A percentile compares a stretch with the other conserved stretches of the same genome.
Conservation (phyloP, 768 basidiomycete species). For the Peribolospora baueri region DNA sequence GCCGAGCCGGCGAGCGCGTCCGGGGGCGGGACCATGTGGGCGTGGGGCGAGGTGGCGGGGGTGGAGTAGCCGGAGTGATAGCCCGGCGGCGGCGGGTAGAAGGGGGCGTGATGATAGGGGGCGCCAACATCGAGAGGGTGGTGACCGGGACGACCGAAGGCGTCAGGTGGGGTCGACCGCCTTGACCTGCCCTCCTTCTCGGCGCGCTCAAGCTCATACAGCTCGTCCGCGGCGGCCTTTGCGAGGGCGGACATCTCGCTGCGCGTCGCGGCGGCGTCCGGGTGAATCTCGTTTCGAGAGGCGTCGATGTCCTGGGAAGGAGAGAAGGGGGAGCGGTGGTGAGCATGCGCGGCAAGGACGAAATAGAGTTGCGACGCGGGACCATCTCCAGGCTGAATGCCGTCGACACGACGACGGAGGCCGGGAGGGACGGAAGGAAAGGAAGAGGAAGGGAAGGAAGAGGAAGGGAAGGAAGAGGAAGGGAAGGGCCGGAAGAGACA, state of each 20-base stretch:
- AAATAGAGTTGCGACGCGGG: not conserved
- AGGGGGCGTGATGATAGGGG: too few species aligned
- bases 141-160: too few species aligned
- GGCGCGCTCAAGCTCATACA: conserved; percentile 64
- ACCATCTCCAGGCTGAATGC: not conserved
- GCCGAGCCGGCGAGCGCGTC: too few species aligned
- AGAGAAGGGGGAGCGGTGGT: not conserved
- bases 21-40: too few species aligned
- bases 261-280: conserved; percentile 15
- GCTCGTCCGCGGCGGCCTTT: conserved; percentile 53
- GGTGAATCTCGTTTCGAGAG: conserved; percentile 4
- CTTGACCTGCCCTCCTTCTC: conserved; percentile 22
- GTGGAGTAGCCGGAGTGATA: too few species aligned
- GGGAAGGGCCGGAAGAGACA: conserved; percentile 2
- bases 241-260: conserved; percentile 25
- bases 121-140: too few species aligned
- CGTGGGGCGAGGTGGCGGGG: too few species aligned
- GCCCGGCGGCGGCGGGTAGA: too few species aligned
- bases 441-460: not conserved
- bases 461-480: conserved; percentile 4
- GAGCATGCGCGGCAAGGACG: not conserved
- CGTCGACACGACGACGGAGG: not conserved
- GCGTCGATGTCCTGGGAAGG: not conserved
- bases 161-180: too few species aligned
- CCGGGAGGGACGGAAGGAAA: conserved; percentile 1